These are phyloP conservation scores for Tylopilus vinaceipallidus DNA, from an alignment of 768 basidiomycete species.

Conservation along the genomic window DNA sequence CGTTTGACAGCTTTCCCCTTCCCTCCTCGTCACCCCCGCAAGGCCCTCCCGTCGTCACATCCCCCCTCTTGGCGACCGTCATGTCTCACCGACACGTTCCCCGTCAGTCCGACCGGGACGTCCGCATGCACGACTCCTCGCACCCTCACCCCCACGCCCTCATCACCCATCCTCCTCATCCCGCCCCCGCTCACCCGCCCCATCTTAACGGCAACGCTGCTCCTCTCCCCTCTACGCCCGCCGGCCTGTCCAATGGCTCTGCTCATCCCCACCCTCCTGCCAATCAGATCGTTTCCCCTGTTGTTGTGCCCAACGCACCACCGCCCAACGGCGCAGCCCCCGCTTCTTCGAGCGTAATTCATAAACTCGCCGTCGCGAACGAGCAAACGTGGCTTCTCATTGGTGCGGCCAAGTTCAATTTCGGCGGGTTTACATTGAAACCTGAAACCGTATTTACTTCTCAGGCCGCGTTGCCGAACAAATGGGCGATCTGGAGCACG, in stretches of 20 bases:
- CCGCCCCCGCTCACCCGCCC: slow-evolving; percentile 33
- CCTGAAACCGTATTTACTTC: slow-evolving; percentile 26
- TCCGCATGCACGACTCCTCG: slow-evolving; percentile 60
- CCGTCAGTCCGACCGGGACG: slow-evolving; percentile 59
- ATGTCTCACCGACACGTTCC: slow-evolving; percentile 65
- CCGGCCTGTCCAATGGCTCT: slow-evolving; percentile 42
- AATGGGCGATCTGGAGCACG: slow-evolving; percentile 91
- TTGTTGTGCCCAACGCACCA: slow-evolving; percentile 37
- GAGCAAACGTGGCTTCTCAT: slow-evolving; percentile 96
- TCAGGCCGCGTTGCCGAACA: slow-evolving; percentile 94
- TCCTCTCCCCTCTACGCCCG: slow-evolving; percentile 45
- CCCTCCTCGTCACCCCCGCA: slow-evolving; percentile 40
- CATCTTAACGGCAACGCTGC: slow-evolving; percentile 53
- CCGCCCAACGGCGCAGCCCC: slow-evolving; percentile 26
- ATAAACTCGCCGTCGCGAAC: slow-evolving; percentile 82
- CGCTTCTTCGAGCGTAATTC: slow-evolving; percentile 46
- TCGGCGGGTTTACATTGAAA: neutral
- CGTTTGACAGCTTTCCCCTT: slow-evolving; percentile 46
- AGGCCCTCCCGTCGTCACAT: slow-evolving; percentile 24
- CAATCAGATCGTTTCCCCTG: slow-evolving; percentile 45
- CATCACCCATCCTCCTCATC: slow-evolving; percentile 42
- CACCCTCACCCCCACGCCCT: slow-evolving; percentile 40
- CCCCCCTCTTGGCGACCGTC: slow-evolving; percentile 24
- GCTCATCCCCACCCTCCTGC: slow-evolving; percentile 36
- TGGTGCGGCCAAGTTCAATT: slow-evolving; percentile 43